phyloP scores from a whole-genome alignment of 257 asterid genomes.

The Solanum chiquidenum region DNA sequence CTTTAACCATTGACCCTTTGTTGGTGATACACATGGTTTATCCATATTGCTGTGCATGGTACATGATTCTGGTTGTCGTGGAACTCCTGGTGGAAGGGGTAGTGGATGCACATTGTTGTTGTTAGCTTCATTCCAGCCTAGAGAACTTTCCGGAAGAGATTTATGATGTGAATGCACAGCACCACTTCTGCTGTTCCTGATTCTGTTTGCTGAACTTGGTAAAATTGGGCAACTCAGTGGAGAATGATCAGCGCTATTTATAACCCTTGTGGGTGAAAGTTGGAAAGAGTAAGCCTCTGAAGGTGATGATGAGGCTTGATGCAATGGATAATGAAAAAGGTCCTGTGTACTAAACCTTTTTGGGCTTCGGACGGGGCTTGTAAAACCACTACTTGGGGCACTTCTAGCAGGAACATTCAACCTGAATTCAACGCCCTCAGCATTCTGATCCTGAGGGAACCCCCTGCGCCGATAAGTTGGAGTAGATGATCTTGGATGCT shows the following conservation, averaged over 20 bases:
- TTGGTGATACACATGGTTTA: constrained; percentile 23
- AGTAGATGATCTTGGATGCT: constrained; percentile 6
- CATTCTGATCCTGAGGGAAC: constrained; percentile 25
- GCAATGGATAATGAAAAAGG: constrained; percentile 24
- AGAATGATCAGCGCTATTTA: constrained; percentile 33
- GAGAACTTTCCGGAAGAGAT: constrained; percentile 33
- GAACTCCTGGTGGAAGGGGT: constrained; percentile 67
- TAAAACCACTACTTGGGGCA: constrained; percentile 66
- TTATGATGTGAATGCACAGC: constrained; percentile 18
- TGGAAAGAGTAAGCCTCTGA: constrained; percentile 18
- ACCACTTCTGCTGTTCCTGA: constrained; percentile 4
- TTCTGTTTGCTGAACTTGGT: constrained; percentile 13
- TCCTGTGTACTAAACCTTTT: constrained; percentile 41
- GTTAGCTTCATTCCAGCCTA: constrained; percentile 24
- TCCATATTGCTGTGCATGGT: constrained; percentile 24
- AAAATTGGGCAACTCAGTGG: constrained; percentile 39
- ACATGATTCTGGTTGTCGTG: constrained; percentile 31
- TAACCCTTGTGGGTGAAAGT: constrained; percentile 8
- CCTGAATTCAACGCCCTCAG: constrained; percentile 29
- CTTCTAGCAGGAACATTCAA: constrained; percentile 43
- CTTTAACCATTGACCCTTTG: constrained; percentile 67
- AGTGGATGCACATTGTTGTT: constrained; percentile 44
- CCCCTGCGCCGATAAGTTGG: constrained; percentile 41
- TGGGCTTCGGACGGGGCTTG: constrained; percentile 71
- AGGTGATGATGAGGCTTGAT: constrained; percentile 17